Base-by-base conservation (phyloP, 108 stramenopile species). In the Cyclotella choctawhatcheeana region DNA sequence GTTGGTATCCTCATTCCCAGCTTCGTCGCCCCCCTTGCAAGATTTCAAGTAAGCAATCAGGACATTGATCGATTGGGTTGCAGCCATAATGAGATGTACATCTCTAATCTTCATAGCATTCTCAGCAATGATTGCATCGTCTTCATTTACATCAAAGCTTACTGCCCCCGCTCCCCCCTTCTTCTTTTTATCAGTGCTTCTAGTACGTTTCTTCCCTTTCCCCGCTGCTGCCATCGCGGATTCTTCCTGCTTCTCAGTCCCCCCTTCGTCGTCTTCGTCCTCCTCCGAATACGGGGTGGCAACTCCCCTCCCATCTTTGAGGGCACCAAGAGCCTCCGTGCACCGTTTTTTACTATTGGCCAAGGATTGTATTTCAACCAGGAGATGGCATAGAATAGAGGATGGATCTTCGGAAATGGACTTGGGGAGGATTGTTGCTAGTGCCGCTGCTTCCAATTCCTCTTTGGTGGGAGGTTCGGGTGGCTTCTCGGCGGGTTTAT, bases 21-120 rank as follows among this genome's bases (percentile, higher is more conserved):
- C 0, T 44, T 26, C 37, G 1, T 58, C 27, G n/a, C 25, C 59
- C 13, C 32, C 61, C 0, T 44, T 40, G 5, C 48, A 18, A 29
- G 22, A 3, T 34, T 58, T 56, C 30, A 66, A 52, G 24, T 45
- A 62, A 10, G 67, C 32, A 45, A 79, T 59, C 22, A 79, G 47
- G 27, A 71, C 58, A 33, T 79, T 79, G 58, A 79, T 62, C 13
- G 70, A 64, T 29, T 79, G 77, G 2, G 77, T 79, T 8, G 59
- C 35, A 0, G 77, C 70, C 77, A 79, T 71, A 50, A 79, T 48
- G 2, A 79, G 43, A 21, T 79, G 77, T 5, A 65, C 77, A 45
- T 79, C 77, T 37, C 56, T 50, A 31, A 58, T 61, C 3, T 56
- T 50, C n/a, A 30, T 0, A 50, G 32, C 20, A 27, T 54, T 32